Evolutionary conservation across 306 rosid species (phyloP).

Genomic region (Potentilla sterilis): DNA sequence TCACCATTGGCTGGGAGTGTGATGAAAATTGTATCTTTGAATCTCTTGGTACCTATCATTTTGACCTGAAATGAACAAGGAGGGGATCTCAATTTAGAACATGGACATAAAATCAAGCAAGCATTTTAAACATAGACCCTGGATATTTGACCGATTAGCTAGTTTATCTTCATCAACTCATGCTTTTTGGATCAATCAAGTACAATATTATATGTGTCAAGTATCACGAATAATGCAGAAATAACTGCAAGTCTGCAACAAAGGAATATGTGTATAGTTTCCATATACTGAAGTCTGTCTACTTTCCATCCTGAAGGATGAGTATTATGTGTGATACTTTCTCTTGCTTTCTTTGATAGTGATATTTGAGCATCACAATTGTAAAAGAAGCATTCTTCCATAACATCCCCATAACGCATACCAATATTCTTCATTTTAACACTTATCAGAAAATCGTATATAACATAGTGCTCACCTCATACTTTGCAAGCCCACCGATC

Average conservation of each 20-base stretch:
- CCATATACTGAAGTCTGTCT: too few relatives aligned
- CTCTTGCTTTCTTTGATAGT: constrained; percentile 2
- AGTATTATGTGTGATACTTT: background rate
- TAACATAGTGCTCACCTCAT: constrained; percentile 51
- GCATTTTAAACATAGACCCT: background rate
- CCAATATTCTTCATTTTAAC: background rate
- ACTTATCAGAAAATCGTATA: background rate
- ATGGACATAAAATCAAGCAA: background rate
- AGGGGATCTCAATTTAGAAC: background rate
- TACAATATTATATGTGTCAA: background rate
- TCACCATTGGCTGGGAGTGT: constrained; percentile 80
- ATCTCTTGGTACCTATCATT: constrained; percentile 51
- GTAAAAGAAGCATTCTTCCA: background rate
- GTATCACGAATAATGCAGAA: constrained; percentile 1
- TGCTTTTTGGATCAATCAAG: background rate
- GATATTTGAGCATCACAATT: background rate
- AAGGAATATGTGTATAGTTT: background rate
- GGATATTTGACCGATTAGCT: background rate
- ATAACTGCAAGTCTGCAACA: background rate
- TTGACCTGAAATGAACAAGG: constrained; percentile 44
- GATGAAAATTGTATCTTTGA: constrained; percentile 62
- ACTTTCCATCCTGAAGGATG: background rate
- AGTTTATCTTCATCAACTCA: background rate
- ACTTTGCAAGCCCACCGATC: constrained; percentile 55
- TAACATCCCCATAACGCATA: background rate